A percentile compares a stretch with the other conserved stretches of the same genome.
phyloP scores from a whole-genome alignment of 2,329 filamentous ascomycete species.

The Claviceps africana region DNA sequence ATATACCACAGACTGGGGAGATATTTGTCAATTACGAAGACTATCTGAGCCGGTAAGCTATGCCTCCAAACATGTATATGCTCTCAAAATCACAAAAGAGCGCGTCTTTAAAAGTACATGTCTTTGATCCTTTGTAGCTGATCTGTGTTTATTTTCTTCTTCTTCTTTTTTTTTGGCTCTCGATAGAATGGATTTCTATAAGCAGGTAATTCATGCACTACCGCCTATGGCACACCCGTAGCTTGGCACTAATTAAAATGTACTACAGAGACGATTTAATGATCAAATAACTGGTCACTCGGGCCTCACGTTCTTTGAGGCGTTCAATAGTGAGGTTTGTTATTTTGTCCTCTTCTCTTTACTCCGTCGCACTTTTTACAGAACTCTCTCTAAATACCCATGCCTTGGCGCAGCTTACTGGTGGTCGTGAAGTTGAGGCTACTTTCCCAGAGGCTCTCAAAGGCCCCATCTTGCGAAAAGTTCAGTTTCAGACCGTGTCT shows the following conservation, averaged over 20 bases:
- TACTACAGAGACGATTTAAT: constrained; percentile 64
- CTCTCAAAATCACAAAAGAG: not conserved
- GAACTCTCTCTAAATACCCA: not conserved
- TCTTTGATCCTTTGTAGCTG: not conserved
- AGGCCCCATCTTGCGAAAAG: constrained; percentile 74
- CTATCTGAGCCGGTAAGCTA: constrained; percentile 63
- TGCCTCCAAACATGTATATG: not conserved
- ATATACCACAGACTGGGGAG: constrained; percentile 80
- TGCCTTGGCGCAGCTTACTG: constrained; percentile 42
- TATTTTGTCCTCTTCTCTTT: not conserved
- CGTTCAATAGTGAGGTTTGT: constrained; percentile 73
- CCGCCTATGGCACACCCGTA: not conserved
- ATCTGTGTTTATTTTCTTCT: constrained; percentile 6
- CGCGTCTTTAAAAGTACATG: not conserved
- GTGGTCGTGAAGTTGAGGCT: constrained; percentile 78
- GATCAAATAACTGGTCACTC: constrained; percentile 94
- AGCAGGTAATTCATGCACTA: constrained; percentile 44
- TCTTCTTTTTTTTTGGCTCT: not conserved
- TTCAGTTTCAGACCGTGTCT: constrained; percentile 81
- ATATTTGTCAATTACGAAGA: constrained; percentile 80
- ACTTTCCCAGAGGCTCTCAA: constrained; percentile 85
- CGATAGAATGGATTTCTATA: constrained; percentile 93
- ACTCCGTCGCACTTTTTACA: not conserved
- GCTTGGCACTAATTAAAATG: constrained; percentile 3
- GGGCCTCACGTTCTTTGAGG: constrained; percentile 81